A percentile compares a stretch with the other conserved stretches of the same genome.
These are phyloP conservation scores for Closterium sp. DNA, from an alignment of 139 green algal genomes.

Conservation along the genomic window DNA sequence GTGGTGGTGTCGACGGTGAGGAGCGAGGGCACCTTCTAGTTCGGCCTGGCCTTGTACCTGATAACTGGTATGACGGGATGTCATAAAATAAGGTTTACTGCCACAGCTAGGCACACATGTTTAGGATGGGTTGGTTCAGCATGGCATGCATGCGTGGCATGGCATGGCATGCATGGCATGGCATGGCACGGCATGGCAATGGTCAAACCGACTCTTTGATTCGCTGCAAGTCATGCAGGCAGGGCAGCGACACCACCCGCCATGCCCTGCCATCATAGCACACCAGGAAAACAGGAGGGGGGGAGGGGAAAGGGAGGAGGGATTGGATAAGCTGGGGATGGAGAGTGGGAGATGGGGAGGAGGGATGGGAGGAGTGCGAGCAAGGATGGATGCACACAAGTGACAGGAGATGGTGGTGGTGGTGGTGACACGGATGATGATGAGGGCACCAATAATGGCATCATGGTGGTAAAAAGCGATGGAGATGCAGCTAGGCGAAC, in stretches of 20 bases:
- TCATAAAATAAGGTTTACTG: too few relatives aligned
- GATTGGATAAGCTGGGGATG: background rate
- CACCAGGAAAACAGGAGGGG: background rate
- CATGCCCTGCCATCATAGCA: background rate
- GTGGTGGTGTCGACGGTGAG: too few relatives aligned
- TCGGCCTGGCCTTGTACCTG: too few relatives aligned
- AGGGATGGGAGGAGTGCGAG: background rate
- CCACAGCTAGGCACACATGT: too few relatives aligned
- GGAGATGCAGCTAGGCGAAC: too few relatives aligned
- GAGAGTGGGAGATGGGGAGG: too few relatives aligned
- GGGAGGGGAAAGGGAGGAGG: background rate
- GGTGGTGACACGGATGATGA: background rate
- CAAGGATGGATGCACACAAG: background rate
- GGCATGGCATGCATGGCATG: too few relatives aligned
- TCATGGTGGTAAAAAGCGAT: too few relatives aligned
- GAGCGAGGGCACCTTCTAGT: background rate
- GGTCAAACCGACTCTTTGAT: background rate
- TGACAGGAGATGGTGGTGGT: background rate
- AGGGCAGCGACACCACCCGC: background rate
- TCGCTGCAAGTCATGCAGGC: background rate
- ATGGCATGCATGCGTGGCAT: too few relatives aligned
- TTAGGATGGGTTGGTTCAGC: too few relatives aligned
- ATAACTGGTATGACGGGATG: too few relatives aligned
- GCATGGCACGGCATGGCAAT: background rate
- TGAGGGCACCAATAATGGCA: background rate